Evolutionary conservation across 805 yeast genomes (phyloP).

Genomic region (Wickerhamiella azyma): DNA sequence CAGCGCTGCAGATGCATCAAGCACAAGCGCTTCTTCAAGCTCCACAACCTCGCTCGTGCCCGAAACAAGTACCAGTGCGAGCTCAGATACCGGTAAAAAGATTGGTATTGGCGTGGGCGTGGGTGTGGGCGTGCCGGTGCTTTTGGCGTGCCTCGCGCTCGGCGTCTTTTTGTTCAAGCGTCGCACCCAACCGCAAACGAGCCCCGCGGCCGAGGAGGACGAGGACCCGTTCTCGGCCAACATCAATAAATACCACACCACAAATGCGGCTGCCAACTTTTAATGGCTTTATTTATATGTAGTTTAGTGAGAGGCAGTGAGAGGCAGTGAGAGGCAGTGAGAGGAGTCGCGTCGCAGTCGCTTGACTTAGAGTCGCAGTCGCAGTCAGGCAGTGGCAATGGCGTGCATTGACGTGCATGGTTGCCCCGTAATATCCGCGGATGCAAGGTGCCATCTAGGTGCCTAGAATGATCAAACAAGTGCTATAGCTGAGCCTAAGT

Average conservation of each 20-base stretch:
- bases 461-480: too few species aligned
- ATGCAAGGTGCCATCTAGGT: too few species aligned
- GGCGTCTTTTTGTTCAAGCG: conserved; percentile 12
- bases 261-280: conserved; percentile 26
- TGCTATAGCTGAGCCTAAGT: too few species aligned
- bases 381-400: too few species aligned
- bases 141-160: conserved; percentile 25
- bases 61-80: not conserved
- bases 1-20: not conserved
- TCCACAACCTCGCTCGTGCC: conserved; percentile 4
- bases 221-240: conserved; percentile 26
- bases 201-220: conserved; percentile 18
- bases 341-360: too few species aligned
- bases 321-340: not conserved
- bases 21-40: not conserved
- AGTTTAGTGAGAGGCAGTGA: not conserved
- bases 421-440: too few species aligned
- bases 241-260: conserved; percentile 27
- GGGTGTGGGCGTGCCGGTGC: conserved; percentile 58
- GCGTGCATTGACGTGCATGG: too few species aligned
- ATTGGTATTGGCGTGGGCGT: conserved; percentile 57
- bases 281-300: conserved; percentile 12
- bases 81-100: conserved; percentile 23
- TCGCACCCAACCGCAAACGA: conserved; percentile 11
- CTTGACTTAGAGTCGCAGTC: too few species aligned